These are phyloP conservation scores for Sporothrix curviconia DNA, from an alignment of 2,329 filamentous ascomycete species.

Conservation along the genomic window DNA sequence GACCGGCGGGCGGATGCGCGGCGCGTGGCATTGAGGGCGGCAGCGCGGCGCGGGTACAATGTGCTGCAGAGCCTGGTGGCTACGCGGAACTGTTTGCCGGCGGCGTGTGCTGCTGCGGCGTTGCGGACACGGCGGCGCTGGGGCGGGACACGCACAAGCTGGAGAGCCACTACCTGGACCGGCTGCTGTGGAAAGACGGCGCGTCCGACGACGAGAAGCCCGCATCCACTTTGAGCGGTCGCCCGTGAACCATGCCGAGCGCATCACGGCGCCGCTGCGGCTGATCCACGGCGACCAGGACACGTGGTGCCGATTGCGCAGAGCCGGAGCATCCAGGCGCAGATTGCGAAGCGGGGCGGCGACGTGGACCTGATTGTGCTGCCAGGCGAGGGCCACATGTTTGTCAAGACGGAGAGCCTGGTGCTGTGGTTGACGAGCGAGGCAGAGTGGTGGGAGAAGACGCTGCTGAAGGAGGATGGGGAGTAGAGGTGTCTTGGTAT, in stretches of 20 bases:
- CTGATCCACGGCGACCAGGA: conserved; percentile 52
- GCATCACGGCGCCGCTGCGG: conserved; percentile 44
- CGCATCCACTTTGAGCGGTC: conserved; percentile 40
- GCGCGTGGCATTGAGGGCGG: conserved; percentile 28
- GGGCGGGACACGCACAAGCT: conserved; percentile 47
- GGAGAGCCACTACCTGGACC: conserved; percentile 46
- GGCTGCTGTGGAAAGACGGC: conserved; percentile 34
- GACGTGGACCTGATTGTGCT: conserved; percentile 43
- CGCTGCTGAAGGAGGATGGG: conserved; percentile 24
- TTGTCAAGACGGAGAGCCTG: conserved; percentile 35
- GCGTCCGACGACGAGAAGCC: conserved; percentile 30
- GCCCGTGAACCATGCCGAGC: conserved; percentile 41
- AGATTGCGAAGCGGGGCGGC: conserved; percentile 35
- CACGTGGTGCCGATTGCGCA: conserved; percentile 53
- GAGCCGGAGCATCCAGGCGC: conserved; percentile 43
- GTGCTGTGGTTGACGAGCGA: conserved; percentile 37
- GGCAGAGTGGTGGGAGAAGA: conserved; percentile 41
- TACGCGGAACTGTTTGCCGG: conserved; percentile 42
- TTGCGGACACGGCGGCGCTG: conserved; percentile 43
- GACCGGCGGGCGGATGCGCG: neutral
- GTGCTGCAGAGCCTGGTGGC: conserved; percentile 42
- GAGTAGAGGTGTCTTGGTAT: no score
- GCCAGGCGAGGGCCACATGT: conserved; percentile 46
- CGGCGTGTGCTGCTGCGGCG: conserved; percentile 44
- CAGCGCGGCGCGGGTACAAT: conserved; percentile 49